These are phyloP conservation scores for Eucalyptus coolabah DNA, from an alignment of 345 rosid species.

Conservation along the genomic window DNA sequence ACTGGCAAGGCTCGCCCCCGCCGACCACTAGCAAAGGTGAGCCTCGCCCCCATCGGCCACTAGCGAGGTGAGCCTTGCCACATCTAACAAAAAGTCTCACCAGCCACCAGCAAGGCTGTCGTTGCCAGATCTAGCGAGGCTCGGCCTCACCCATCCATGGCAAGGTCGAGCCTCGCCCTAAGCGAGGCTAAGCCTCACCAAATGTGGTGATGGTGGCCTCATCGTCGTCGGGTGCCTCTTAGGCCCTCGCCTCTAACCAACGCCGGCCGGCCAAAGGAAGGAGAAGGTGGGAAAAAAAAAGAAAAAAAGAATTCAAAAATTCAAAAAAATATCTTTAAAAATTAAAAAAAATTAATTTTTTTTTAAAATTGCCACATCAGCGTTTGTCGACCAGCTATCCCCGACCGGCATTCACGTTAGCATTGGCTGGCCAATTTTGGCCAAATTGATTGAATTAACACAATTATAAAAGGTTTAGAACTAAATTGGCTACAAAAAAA, in stretches of 20 bases:
- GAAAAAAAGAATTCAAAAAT: no score
- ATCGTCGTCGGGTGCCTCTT: accelerated
- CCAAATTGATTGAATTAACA: accelerated
- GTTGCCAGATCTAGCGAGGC: no score
- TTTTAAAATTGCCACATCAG: no score
- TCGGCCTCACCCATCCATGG: accelerated
- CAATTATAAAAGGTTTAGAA: no score
- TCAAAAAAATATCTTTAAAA: no score
- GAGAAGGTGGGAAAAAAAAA: no score
- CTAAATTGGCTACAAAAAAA: no score
- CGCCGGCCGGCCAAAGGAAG: accelerated
- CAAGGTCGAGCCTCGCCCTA: no score
- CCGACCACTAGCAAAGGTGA: accelerated
- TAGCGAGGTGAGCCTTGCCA: accelerated
- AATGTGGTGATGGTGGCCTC: accelerated
- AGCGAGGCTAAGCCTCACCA: accelerated
- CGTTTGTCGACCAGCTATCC: accelerated
- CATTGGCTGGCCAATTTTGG: accelerated
- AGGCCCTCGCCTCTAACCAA: no score
- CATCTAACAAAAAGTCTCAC: accelerated
- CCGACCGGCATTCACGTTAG: accelerated
- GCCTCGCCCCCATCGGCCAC: no score
- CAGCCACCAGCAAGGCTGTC: accelerated
- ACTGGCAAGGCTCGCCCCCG: accelerated
- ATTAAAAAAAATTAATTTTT: no score